Base-by-base conservation (phyloP, 2,329 filamentous ascomycete genomes). In the Aspergillus flavus region DNA sequence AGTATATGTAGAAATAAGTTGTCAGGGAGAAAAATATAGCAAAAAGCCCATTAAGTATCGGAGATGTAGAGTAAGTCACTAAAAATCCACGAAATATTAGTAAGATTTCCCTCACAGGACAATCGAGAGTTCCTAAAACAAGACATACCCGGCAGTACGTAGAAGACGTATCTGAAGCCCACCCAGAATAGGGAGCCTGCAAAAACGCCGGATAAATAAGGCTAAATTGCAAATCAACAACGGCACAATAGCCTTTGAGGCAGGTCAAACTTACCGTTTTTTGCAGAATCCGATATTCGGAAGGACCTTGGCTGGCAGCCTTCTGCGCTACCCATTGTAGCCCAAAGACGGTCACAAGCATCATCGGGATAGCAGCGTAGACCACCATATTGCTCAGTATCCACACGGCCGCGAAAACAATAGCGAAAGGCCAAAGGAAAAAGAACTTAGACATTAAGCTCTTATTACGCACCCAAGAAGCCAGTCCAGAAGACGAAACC, bases 121-220 rank as follows among this genome's bases (percentile, higher is more conserved):
- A 39, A 9, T 19, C 26, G 21, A 39, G 19, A 39, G 19, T 19
- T 36, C 52, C 14, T 30, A 26, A 39, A 7, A 32, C 34, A 39
- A 52, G 57, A 71, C 86, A 76, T 81, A 91, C 90, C 84, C 66
- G 90, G 91, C 57, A 97, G 79, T 46, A 98, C 84, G 14, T 86
- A 86, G 26, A 89, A 86, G 45, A 94, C 69, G 87, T 92, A 99
- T 68, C 90, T 87, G 43, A 92, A 72, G 32, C 89, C 91, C 4
- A 93, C 87, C 82, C 92, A 89, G 73, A 96, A 96, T 21, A 97
- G 79, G 0, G 94, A 91, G 2, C 84, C 94, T 0, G 93, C 90
- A 80, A 99, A 99, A 65, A 99, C 94, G 61, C 95, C 95, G 0
- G 95, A 90, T 69, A 99, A 84, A 85, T 94, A 98, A 14, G 95